These are phyloP conservation scores for Kluyveromyces lactis DNA, from an alignment of 805 yeast genomes.

Conservation along the genomic window DNA sequence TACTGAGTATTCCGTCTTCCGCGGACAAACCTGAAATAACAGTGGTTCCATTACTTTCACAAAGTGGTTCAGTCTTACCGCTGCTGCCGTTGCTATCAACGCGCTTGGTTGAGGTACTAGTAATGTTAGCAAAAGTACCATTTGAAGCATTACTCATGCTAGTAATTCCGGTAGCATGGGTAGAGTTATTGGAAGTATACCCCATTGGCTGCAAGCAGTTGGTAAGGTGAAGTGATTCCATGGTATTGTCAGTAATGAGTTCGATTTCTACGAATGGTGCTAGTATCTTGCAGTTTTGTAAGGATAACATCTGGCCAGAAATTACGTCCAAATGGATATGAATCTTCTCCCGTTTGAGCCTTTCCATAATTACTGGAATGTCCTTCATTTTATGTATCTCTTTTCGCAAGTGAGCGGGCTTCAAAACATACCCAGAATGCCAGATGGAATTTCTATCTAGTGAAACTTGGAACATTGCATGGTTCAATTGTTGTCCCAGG, in stretches of 20 bases:
- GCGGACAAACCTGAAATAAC: no score
- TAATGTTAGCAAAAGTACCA: no score
- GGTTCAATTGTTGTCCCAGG: slow-evolving; percentile 78
- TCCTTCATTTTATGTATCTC: slow-evolving; percentile 18
- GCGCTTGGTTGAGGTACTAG: no score
- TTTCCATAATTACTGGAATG: slow-evolving; percentile 16
- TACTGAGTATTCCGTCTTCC: no score
- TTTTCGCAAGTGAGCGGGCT: slow-evolving; percentile 46
- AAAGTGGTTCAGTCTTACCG: no score
- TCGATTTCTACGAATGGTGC: slow-evolving; percentile 22
- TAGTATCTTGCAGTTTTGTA: slow-evolving; percentile 40
- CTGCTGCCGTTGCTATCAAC: no score
- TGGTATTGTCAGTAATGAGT: slow-evolving; percentile 12
- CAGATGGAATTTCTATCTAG: slow-evolving; percentile 28
- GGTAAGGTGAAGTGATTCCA: slow-evolving; percentile 15
- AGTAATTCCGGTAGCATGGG: no score
- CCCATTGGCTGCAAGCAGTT: slow-evolving; percentile 16
- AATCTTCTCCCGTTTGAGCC: slow-evolving; percentile 9
- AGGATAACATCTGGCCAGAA: slow-evolving; percentile 80
- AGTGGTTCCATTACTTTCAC: no score
- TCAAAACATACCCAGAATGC: slow-evolving; percentile 65
- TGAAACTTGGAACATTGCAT: slow-evolving; percentile 63
- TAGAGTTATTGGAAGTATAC: background rate
- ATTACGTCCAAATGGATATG: slow-evolving; percentile 40
- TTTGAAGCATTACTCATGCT: no score